A percentile compares a stretch with the other conserved stretches of the same genome.
Conservation (phyloP, 2,329 filamentous ascomycete genomes). For the Periconia macrospinosa region DNA sequence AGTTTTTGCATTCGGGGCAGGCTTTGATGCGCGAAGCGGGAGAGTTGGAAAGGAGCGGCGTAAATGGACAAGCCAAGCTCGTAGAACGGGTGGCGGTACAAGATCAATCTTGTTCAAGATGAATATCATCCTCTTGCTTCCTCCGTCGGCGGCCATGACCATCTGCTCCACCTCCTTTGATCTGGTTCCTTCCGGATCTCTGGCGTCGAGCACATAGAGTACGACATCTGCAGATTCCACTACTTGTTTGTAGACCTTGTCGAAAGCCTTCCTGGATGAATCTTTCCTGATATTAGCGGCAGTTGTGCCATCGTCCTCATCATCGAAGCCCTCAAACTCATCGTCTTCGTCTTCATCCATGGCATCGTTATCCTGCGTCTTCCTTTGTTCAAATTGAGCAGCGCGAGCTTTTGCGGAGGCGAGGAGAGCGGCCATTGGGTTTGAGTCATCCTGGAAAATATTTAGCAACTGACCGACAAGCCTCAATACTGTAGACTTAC, state of each 20-base stretch:
- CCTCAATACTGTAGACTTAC: constrained; percentile 21
- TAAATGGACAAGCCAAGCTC: constrained; percentile 81
- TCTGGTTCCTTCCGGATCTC: constrained; percentile 86
- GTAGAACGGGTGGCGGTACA: constrained; percentile 78
- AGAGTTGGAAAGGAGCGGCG: constrained; percentile 89
- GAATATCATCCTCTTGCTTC: constrained; percentile 85
- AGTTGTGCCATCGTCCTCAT: constrained; percentile 45
- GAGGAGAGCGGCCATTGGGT: constrained; percentile 89
- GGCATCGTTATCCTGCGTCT: constrained; percentile 62
- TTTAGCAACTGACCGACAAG: constrained; percentile 6
- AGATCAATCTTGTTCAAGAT: constrained; percentile 96
- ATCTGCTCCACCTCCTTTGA: constrained; percentile 88
- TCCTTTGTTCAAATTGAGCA: constrained; percentile 69
- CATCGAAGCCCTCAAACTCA: constrained; percentile 50
- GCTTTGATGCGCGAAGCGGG: constrained; percentile 79
- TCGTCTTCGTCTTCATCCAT: constrained; percentile 60
- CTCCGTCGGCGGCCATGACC: constrained; percentile 83
- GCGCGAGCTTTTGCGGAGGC: constrained; percentile 81
- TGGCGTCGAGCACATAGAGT: constrained; percentile 89
- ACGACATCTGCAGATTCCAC: constrained; percentile 87
- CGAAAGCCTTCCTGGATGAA: constrained; percentile 81
- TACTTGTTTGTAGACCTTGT: constrained; percentile 95
- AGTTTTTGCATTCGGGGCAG: constrained; percentile 81
- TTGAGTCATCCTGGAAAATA: constrained; percentile 61
- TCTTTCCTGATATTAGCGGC: constrained; percentile 49